A percentile compares a stretch with the other conserved stretches of the same genome.
phyloP scores from a whole-genome alignment of 1,139 yeast genomes.

The Entelexis sorbosivorans region DNA sequence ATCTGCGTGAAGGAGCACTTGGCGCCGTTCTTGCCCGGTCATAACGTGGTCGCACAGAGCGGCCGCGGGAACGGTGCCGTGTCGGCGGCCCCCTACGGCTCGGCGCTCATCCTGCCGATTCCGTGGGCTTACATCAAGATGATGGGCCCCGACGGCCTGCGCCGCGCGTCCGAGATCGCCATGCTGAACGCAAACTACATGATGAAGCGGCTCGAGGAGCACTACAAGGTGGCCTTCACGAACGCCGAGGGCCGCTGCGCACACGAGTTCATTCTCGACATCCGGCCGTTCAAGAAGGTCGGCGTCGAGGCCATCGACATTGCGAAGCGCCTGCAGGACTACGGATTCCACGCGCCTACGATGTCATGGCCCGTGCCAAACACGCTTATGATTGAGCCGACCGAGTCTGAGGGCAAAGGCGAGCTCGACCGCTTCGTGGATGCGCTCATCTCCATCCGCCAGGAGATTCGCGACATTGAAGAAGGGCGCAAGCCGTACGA shows the following conservation, averaged over 20 bases:
- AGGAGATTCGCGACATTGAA: conserved; percentile 70
- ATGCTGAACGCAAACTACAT: conserved; percentile 92
- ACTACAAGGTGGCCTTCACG: conserved; percentile 68
- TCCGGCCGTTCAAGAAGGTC: conserved; percentile 65
- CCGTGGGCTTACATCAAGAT: conserved; percentile 90
- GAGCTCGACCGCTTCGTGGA: conserved; percentile 88
- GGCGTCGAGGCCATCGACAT: conserved; percentile 93
- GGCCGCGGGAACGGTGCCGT: conserved; percentile 48
- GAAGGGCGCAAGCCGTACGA: conserved; percentile 46
- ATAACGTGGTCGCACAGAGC: conserved; percentile 42
- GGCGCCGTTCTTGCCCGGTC: conserved; percentile 73
- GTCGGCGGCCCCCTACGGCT: conserved; percentile 90
- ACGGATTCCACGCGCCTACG: conserved; percentile 98
- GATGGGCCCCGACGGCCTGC: conserved; percentile 78
- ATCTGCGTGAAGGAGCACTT: conserved; percentile 84
- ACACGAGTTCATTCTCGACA: conserved; percentile 88
- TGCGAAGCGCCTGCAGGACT: conserved; percentile 93
- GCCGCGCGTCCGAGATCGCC: conserved; percentile 77
- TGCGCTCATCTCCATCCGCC: conserved; percentile 69
- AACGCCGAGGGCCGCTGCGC: conserved; percentile 72
- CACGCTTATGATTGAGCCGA: conserved; percentile 95
- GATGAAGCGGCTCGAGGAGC: conserved; percentile 61
- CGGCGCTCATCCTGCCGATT: conserved; percentile 85
- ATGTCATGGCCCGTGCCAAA: conserved; percentile 98
- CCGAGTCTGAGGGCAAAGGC: conserved; percentile 80